Conservation (phyloP, 1,284 basidiomycete genomes). For the Tylopilus sp. region DNA sequence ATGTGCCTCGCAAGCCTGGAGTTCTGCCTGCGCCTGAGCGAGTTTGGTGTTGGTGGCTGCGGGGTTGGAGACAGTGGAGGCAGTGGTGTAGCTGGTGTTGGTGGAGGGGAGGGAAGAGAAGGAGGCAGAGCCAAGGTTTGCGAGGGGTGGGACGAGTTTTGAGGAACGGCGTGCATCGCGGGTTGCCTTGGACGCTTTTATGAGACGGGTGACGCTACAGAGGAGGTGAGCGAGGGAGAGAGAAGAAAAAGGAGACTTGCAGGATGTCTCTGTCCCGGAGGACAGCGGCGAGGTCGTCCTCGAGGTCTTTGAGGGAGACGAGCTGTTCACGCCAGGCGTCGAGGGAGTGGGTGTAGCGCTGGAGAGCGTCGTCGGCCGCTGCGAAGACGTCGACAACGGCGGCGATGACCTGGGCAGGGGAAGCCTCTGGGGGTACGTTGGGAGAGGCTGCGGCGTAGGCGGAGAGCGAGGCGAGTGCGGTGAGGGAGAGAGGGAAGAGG, state of each 20-base stretch:
- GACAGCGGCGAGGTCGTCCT: constrained; percentile 76
- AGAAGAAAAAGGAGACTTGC: constrained; percentile 54
- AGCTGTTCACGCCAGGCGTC: constrained; percentile 73
- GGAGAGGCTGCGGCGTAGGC: constrained; percentile 78
- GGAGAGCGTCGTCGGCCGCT: constrained; percentile 74
- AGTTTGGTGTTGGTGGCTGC: constrained; percentile 60
- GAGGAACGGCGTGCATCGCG: constrained; percentile 52
- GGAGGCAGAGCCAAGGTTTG: constrained; percentile 46
- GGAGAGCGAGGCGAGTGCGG: constrained; percentile 73
- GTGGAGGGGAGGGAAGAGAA: constrained; percentile 47
- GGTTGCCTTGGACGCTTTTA: constrained; percentile 76
- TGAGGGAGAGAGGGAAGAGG: constrained; percentile 68
- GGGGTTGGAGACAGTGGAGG: constrained; percentile 24
- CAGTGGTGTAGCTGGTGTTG: constrained; percentile 26
- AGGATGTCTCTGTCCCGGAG: constrained; percentile 82
- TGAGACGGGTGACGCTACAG: constrained; percentile 75
- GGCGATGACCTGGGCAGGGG: constrained; percentile 64
- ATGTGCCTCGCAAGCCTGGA: constrained; percentile 82
- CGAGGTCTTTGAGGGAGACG: constrained; percentile 60
- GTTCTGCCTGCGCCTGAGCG: constrained; percentile 72
- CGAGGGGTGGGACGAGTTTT: constrained; percentile 38
- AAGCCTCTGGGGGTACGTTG: constrained; percentile 39
- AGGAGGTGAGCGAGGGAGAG: too few relatives aligned
- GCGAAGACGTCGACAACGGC: constrained; percentile 69
- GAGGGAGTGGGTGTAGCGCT: constrained; percentile 66